Conservation (phyloP, 192 early-diverging fungal genomes). For the Backusella circina region DNA sequence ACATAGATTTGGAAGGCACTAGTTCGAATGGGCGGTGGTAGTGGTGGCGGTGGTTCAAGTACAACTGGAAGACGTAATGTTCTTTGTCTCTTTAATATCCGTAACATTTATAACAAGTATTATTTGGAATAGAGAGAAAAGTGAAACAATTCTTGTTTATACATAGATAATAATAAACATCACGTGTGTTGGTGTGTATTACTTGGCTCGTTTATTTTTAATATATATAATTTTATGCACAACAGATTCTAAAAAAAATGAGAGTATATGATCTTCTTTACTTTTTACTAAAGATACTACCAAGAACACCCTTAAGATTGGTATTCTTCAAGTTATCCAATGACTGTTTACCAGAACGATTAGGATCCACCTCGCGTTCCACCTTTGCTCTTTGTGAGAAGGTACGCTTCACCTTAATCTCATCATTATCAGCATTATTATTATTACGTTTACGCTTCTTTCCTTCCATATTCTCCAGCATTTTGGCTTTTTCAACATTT, state of each 20-base stretch:
- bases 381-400: constrained; percentile 70
- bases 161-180: not conserved
- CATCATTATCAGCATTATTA: constrained; percentile 1
- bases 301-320: constrained; percentile 49
- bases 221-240: not conserved
- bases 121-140: not conserved
- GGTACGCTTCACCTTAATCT: constrained; percentile 33
- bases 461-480: constrained; percentile 74
- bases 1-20: not conserved
- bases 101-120: not conserved
- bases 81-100: not conserved
- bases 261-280: not conserved
- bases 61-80: not conserved
- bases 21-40: not conserved
- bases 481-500: constrained; percentile 89
- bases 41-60: not conserved
- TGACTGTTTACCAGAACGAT: constrained; percentile 4
- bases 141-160: not conserved
- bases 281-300: constrained; percentile 50
- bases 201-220: not conserved
- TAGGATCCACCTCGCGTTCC: constrained; percentile 37
- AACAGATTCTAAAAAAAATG: not conserved
- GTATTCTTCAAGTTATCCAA: constrained; percentile 15
- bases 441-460: constrained; percentile 53
- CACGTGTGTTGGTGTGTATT: not conserved